Evolutionary conservation across 2,329 filamentous ascomycete genomes (phyloP), one percentile per base, ranked within the genome.

Genomic region (Nigrospora osmanthi): DNA sequence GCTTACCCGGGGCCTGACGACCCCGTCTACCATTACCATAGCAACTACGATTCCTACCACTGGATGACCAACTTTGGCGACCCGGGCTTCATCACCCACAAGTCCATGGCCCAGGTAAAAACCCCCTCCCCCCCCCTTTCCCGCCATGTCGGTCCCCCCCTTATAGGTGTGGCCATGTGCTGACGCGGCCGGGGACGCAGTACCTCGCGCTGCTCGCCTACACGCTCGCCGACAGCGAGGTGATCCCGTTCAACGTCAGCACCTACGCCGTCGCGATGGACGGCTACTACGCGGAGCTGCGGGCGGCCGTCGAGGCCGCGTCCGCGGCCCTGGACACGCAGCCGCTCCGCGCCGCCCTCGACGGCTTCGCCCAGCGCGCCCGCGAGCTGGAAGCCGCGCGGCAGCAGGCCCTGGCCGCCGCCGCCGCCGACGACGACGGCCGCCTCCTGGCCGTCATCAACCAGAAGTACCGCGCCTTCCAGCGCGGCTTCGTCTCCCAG

Each of bases 11-110:
- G 66, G 3, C 43, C 56, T 0, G 58, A 61, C 0, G 75, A 79
- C 35, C 69, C 82, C 0, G 68, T 87, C 7, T 87, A 85, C 58
- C 83, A 86, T 51, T 94, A 93, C 57, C 87, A 94, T 60, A 78
- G 79, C 49, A 93, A 93, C 64, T 94, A 90, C 58, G 89, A 94
- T 58, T 86, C 78, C 32, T 90, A 87, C 58, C 71, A 83, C 55
- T 94, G 88, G 88, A 93, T 93, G 86, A 74, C 83, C 13, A 83
- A 70, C 3, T 89, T 80, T 52, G 87, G 87, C 4, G 89, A 95
- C 52, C 73, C 74, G 1, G 72, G 68, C 1, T 80, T 77, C 42
- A 68, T 76, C n/a, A 76, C 81, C 35, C 83, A 85, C 49, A 62
- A 72, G 9, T 69, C 81, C 1, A 69, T 75, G 47, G 70, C 80